A percentile compares a stretch with the other conserved stretches of the same genome.
Conservation (phyloP, 306 rosid genomes). For the Castanea mollissima region DNA sequence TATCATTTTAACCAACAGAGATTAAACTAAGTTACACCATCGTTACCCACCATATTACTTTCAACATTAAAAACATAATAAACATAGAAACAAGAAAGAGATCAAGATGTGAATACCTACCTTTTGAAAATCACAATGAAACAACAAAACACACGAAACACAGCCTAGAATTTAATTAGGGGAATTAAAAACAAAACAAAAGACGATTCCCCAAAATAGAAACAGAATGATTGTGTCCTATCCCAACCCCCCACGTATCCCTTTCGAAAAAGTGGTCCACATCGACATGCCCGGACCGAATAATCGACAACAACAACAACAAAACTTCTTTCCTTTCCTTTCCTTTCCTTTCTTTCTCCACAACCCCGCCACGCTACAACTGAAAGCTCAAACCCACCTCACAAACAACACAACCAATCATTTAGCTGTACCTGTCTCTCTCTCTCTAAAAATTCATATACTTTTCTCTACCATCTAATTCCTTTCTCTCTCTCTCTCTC, state of each 20-base stretch:
- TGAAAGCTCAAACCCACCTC: not conserved
- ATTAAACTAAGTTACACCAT: too few species aligned
- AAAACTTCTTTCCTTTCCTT: too few species aligned
- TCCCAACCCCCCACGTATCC: not conserved
- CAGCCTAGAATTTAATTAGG: too few species aligned
- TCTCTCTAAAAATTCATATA: not conserved
- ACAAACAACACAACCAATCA: not conserved
- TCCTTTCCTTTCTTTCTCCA: not conserved
- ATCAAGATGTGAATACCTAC: too few species aligned
- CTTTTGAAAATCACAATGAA: too few species aligned
- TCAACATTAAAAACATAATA: too few species aligned
- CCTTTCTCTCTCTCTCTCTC: not conserved
- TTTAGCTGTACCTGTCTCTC: constrained; percentile 11
- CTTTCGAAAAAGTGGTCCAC: not conserved
- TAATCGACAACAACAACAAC: not conserved
- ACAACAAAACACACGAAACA: too few species aligned
- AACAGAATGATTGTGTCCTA: not conserved
- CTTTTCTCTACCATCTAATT: not conserved
- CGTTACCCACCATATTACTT: too few species aligned
- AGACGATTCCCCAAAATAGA: not conserved
- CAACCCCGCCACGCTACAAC: not conserved
- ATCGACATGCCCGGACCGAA: not conserved
- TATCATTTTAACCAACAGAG: too few species aligned
- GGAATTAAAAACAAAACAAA: too few species aligned
- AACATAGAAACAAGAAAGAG: too few species aligned